Evolutionary conservation across 208 protist species (phyloP).

Genomic region (Acanthamoeba sp.): DNA sequence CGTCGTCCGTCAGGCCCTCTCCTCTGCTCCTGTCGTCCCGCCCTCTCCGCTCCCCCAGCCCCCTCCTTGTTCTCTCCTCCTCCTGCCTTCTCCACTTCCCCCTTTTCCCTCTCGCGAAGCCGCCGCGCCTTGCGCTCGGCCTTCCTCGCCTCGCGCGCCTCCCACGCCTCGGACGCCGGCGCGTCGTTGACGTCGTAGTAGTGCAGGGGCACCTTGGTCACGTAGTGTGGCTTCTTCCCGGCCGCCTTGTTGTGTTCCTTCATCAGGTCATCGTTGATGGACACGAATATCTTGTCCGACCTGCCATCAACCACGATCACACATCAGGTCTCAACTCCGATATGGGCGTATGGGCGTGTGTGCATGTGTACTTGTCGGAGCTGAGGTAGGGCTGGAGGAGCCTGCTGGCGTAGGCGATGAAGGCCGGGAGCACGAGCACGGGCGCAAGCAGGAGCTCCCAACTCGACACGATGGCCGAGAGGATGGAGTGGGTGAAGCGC

Average conservation of each 20-base stretch:
- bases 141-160: too few relatives aligned
- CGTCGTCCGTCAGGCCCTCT: not conserved
- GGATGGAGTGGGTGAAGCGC: constrained; percentile 36
- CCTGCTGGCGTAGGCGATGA: constrained; percentile 42
- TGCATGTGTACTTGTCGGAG: not conserved
- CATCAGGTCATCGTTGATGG: constrained; percentile 22
- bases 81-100: not conserved
- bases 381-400: constrained; percentile 49
- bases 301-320: not conserved
- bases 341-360: too few relatives aligned
- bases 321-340: too few relatives aligned
- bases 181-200: too few relatives aligned
- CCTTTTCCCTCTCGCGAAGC: not conserved
- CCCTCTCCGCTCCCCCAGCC: not conserved
- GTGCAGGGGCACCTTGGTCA: too few relatives aligned
- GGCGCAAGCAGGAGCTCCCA: constrained; percentile 45
- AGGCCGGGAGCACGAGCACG: constrained; percentile 40
- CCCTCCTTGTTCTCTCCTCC: not conserved
- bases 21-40: not conserved
- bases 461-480: not conserved
- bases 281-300: constrained; percentile 52
- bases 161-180: too few relatives aligned
- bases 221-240: too few relatives aligned
- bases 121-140: not conserved
- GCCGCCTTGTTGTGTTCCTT: not conserved